Conservation (phyloP, 2,329 filamentous ascomycete species). For the Xylaria hypoxylon region DNA sequence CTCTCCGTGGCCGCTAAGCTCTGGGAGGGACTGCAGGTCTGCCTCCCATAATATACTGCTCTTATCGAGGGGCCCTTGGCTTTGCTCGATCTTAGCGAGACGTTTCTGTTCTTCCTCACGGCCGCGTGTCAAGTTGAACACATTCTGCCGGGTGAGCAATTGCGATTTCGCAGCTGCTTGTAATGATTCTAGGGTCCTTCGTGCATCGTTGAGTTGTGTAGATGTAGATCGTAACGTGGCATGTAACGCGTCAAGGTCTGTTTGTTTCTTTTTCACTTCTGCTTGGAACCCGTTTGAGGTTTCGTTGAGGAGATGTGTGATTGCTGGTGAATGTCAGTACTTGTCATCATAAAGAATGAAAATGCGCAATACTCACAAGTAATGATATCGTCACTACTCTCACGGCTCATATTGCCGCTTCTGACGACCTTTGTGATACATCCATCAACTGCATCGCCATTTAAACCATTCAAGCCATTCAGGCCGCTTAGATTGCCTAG, state of each 20-base stretch:
- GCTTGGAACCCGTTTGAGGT: conserved; percentile 82
- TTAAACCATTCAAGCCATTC: conserved; percentile 52
- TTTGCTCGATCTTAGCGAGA: conserved; percentile 61
- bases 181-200: conserved; percentile 77
- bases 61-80: conserved; percentile 58
- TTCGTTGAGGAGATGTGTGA: conserved; percentile 83
- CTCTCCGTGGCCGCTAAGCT: conserved; percentile 47
- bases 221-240: conserved; percentile 83
- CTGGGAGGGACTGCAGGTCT: conserved; percentile 62
- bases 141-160: conserved; percentile 76
- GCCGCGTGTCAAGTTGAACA: conserved; percentile 81
- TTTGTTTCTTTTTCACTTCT: conserved; percentile 86
- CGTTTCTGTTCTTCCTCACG: conserved; percentile 75
- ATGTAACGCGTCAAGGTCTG: conserved; percentile 84
- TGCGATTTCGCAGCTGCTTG: conserved; percentile 73
- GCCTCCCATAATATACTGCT: conserved; percentile 64
- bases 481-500: too few species aligned
- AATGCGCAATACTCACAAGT: conserved; percentile 68
- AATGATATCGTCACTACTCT: conserved; percentile 84
- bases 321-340: conserved; percentile 62
- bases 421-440: conserved; percentile 59
- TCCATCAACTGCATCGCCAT: conserved; percentile 45
- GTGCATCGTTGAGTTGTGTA: conserved; percentile 79
- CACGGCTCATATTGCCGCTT: conserved; percentile 68
- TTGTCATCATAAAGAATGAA: neutral